Evolutionary conservation across 306 rosid species (phyloP), one percentile per base, ranked within the genome.

Genomic region (Gastrolobium bilobum): DNA sequence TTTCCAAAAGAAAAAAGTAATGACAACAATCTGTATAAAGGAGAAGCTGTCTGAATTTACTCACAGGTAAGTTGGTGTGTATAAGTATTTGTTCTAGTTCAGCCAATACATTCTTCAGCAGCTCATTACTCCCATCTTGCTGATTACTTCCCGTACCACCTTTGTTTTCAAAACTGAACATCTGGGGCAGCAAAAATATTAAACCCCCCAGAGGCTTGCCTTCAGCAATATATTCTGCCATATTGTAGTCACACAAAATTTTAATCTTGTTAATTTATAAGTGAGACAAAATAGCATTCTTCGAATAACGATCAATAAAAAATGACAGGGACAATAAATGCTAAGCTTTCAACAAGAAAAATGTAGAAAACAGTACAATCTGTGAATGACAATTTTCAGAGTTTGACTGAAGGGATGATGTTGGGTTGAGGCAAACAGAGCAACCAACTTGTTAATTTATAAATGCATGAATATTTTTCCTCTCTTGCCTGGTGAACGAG

Each of bases 151-250:
- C 82, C 44, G 3, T 46, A 39, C 68, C 84, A 63, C 82, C 88
- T 79, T 73, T 78, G 78, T 79, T 83, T 65, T 84, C 92, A 47
- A 68, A 77, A 73, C 79, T 80, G 83, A 93, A 82, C 81, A 88
- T 82, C 85, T 64, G 92, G 75, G 99, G 99, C 76, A 96, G 92
- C 86, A 96, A 81, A 83, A 93, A 83, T 84, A 96, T 80, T 39
- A 96, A 85, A 69, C 99, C 99, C 66, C 97, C 99, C 44, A 96
- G 77, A 79, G 97, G 96, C 85, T 90, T 90, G 78, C 89, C 84
- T 68, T 88, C 90, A 40, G 84, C 82, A 69, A 96, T 93, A 72
- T 92, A 96, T 57, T 91, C 99, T 96, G 98, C 78, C 83, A 82
- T n/a, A 77, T 15, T 5, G 69, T 50, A 77, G 77, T 70, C 86